A percentile compares a stretch with the other conserved stretches of the same genome.
phyloP scores from a whole-genome alignment of 768 basidiomycete genomes.

The Hysterangium stoloniferum region DNA sequence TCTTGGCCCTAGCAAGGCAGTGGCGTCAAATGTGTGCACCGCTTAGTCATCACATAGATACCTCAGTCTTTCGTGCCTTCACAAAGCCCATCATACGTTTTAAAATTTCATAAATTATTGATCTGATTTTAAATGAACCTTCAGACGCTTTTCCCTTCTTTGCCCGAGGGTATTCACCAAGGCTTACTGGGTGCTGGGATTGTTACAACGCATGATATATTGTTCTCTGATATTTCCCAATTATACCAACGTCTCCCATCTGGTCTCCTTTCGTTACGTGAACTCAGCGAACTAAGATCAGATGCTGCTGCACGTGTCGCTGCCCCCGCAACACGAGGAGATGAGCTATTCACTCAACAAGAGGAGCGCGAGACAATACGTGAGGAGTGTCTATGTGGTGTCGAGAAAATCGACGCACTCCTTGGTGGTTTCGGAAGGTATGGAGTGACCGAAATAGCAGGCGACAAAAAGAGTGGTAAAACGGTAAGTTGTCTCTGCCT shows the following conservation, averaged over 20 bases:
- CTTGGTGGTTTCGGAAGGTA: conserved; percentile 41
- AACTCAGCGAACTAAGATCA: conserved; percentile 35
- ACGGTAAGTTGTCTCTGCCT: conserved; percentile 37
- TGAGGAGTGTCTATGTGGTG: conserved; percentile 29
- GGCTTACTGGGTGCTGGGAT: conserved; percentile 42
- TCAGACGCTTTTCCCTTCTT: conserved; percentile 11
- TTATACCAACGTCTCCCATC: not conserved
- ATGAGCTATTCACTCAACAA: conserved; percentile 20
- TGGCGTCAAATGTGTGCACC: too few relatives aligned
- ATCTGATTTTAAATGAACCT: not conserved
- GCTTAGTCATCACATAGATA: too few relatives aligned
- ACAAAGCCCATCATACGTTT: not conserved
- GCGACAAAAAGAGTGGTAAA: conserved; percentile 58
- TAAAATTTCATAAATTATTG: not conserved
- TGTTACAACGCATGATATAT: conserved; percentile 48
- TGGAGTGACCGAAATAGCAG: conserved; percentile 61
- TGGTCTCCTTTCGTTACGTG: conserved; percentile 29
- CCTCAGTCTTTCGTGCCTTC: too few relatives aligned
- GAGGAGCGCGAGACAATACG: conserved; percentile 18
- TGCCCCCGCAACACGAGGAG: conserved; percentile 32
- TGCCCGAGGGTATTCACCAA: conserved; percentile 38
- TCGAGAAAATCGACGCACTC: conserved; percentile 44
- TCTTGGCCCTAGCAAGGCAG: not conserved
- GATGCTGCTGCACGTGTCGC: conserved; percentile 37
- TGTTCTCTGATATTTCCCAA: conserved; percentile 44